These are phyloP conservation scores for Pichia inconspicua DNA, from an alignment of 1,139 yeast genomes.

Conservation along the genomic window DNA sequence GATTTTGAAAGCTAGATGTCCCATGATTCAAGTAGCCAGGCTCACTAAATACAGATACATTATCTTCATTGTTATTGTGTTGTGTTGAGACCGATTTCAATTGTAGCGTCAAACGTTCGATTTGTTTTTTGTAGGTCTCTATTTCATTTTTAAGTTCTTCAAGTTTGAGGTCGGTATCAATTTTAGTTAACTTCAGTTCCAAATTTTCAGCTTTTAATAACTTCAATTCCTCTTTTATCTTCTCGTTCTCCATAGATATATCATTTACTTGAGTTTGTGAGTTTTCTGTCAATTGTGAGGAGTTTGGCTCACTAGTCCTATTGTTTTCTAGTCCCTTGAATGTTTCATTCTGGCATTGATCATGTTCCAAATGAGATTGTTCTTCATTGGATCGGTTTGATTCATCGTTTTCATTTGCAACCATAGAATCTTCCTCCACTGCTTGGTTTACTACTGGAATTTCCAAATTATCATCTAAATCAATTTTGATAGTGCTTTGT, in stretches of 20 bases:
- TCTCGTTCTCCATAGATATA: constrained; percentile 13
- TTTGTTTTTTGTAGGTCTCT: constrained; percentile 14
- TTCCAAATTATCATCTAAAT: too few species aligned
- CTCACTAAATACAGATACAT: constrained; percentile 14
- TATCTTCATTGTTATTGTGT: constrained; percentile 14
- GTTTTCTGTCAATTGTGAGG: constrained; percentile 8
- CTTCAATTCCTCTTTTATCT: constrained; percentile 10
- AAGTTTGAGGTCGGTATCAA: constrained; percentile 22
- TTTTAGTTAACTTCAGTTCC: constrained; percentile 20
- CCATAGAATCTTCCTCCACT: too few species aligned
- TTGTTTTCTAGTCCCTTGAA: too few species aligned
- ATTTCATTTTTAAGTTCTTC: constrained; percentile 19
- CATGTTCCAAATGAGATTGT: neutral
- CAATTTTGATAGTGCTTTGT: too few species aligned
- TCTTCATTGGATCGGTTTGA: neutral
- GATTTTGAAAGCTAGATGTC: constrained; percentile 20
- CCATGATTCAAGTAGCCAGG: constrained; percentile 11
- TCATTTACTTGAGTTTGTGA: constrained; percentile 15
- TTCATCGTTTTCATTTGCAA: neutral
- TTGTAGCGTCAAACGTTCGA: constrained; percentile 10
- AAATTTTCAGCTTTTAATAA: constrained; percentile 17
- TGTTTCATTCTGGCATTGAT: neutral
- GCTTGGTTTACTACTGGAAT: too few species aligned
- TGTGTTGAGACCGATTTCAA: constrained; percentile 4
- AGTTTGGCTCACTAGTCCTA: too few species aligned